Conservation (phyloP, 768 basidiomycete species). For the Lentinula sp. region DNA sequence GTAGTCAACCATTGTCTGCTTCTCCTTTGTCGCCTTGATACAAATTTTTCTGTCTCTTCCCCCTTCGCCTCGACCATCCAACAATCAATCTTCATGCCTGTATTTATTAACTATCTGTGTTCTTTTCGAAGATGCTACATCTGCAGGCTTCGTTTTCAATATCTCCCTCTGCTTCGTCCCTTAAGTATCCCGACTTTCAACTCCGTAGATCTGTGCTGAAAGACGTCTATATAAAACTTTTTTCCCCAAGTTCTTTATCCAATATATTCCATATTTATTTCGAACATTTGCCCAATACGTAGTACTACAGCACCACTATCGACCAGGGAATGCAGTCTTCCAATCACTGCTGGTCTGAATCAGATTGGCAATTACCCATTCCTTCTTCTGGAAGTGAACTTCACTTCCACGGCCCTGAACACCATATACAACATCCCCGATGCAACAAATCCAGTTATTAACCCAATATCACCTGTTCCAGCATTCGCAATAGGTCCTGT, state of each 20-base stretch:
- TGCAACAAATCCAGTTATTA: constrained; percentile 51
- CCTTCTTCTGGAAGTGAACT: neutral
- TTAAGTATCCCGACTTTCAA: neutral
- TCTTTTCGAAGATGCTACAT: neutral
- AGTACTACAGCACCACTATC: neutral
- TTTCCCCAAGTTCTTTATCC: too few relatives aligned
- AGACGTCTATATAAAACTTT: neutral
- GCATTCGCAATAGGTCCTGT: constrained; percentile 57
- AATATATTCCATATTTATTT: too few relatives aligned
- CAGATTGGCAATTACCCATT: neutral
- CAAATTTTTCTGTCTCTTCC: neutral
- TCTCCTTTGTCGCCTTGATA: neutral
- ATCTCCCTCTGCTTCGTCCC: neutral
- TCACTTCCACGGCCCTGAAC: constrained; percentile 35
- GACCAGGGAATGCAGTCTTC: neutral
- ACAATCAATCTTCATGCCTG: neutral
- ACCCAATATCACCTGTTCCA: constrained; percentile 65
- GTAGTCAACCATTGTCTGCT: neutral
- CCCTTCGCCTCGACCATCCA: neutral
- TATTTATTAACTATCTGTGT: neutral
- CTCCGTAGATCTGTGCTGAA: neutral
- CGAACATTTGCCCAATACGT: too few relatives aligned
- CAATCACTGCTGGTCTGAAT: too few relatives aligned
- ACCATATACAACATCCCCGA: constrained; percentile 42
- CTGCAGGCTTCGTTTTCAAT: neutral